These are phyloP conservation scores for Pelargonium nanum DNA, from an alignment of 345 rosid genomes.

Conservation along the genomic window DNA sequence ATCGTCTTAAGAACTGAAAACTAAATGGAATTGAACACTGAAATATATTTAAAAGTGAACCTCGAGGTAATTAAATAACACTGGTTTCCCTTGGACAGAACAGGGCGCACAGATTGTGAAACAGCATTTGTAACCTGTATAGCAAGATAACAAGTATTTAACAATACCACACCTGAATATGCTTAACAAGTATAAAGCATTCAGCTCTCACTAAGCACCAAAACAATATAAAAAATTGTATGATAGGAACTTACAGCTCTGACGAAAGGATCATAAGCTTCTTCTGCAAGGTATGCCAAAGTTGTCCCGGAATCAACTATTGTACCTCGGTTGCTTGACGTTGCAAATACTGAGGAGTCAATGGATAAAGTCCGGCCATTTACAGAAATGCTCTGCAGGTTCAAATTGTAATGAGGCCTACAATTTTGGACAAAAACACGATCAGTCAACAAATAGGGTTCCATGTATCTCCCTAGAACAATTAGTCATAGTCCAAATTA, in stretches of 20 bases:
- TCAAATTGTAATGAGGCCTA: conserved; percentile 97
- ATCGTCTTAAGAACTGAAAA: conserved; percentile 7
- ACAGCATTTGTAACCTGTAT: conserved; percentile 57
- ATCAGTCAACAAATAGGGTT: conserved; percentile 13
- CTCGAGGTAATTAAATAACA: conserved; percentile 60
- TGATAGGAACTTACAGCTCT: conserved; percentile 53
- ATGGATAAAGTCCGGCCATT: conserved; percentile 58
- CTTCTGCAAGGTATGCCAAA: conserved; percentile 83
- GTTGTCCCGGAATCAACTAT: conserved; percentile 96
- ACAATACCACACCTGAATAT: too few species aligned
- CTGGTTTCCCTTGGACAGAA: conserved; percentile 57
- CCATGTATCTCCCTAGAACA: background rate
- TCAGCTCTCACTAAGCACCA: conserved; percentile 1
- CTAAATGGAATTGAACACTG: background rate
- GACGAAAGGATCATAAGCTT: conserved; percentile 62
- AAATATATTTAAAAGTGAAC: conserved; percentile 23
- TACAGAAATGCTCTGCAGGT: conserved; percentile 78
- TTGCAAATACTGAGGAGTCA: conserved; percentile 63
- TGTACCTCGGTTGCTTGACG: conserved; percentile 67
- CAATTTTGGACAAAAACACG: conserved; percentile 15
- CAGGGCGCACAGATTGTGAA: conserved; percentile 47
- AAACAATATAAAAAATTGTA: background rate
- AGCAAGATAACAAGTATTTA: background rate
- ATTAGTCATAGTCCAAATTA: background rate
- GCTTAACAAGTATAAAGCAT: too few species aligned